Percentiles rank a stretch among this genome's conserved stretches.
phyloP scores from a whole-genome alignment of 2,329 filamentous ascomycete species.

The Fusarium dlaminii region DNA sequence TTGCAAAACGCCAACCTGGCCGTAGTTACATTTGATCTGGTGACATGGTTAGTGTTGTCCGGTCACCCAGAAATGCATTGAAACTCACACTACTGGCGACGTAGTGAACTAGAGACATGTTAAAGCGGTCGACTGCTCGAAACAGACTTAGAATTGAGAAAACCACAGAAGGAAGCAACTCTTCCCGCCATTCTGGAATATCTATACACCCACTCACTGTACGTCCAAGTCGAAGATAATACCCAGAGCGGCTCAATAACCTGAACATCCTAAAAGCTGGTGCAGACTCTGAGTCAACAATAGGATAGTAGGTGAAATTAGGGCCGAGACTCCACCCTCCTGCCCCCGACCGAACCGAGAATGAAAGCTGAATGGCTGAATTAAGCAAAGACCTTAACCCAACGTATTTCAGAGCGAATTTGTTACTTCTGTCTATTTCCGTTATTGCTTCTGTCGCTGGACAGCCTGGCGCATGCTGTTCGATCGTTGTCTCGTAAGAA shows the following conservation, averaged over 20 bases:
- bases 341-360: background rate
- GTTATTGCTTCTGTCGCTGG: fast-evolving
- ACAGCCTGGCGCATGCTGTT: background rate
- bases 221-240: no score
- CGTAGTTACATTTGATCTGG: no score
- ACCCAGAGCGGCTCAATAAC: no score
- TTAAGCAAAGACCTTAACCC: fast-evolving
- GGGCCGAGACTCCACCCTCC: background rate
- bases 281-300: background rate
- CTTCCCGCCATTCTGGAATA: no score
- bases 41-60: no score
- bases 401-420: fast-evolving
- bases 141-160: background rate
- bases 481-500: background rate
- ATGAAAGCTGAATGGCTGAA: background rate
- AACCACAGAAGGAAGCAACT: background rate
- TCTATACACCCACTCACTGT: no score
- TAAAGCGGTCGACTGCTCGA: fast-evolving
- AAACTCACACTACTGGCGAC: fast-evolving
- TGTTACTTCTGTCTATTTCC: fast-evolving
- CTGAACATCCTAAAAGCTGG: no score
- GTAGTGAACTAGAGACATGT: fast-evolving
- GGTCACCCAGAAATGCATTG: no score
- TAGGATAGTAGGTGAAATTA: background rate
- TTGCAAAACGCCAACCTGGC: no score